Evolutionary conservation across 495 filamentous ascomycete species (phyloP).

Genomic region (Neurospora sp.): DNA sequence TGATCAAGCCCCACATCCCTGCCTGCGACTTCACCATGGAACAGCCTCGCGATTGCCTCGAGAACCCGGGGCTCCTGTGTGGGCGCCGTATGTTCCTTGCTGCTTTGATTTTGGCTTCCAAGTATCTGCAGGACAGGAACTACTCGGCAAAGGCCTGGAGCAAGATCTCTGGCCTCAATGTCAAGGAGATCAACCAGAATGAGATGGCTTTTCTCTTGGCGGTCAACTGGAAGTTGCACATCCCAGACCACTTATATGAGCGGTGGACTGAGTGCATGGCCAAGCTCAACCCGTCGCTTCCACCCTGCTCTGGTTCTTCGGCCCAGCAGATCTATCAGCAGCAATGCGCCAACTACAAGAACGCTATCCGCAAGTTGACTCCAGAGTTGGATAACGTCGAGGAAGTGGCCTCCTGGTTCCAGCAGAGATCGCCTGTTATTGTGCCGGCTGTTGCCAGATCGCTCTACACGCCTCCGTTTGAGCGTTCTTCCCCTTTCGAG

Average conservation of each 20-base stretch:
- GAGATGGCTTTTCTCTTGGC: slow-evolving; percentile 87
- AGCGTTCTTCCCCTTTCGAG: slow-evolving; percentile 17
- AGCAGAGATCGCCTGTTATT: slow-evolving; percentile 17
- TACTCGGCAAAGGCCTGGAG: slow-evolving; percentile 46
- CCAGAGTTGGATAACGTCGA: slow-evolving; percentile 63
- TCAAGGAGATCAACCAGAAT: slow-evolving; percentile 88
- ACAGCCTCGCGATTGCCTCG: slow-evolving; percentile 63
- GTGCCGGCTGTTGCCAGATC: slow-evolving; percentile 18
- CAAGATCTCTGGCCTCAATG: slow-evolving; percentile 16
- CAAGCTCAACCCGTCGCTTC: slow-evolving; percentile 64
- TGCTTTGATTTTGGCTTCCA: slow-evolving; percentile 84
- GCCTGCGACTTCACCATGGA: slow-evolving; percentile 74
- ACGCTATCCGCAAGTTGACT: slow-evolving; percentile 65
- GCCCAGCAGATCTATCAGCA: slow-evolving; percentile 29
- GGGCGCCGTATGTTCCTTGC: slow-evolving; percentile 96
- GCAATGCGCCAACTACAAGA: slow-evolving; percentile 56
- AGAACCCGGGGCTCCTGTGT: slow-evolving; percentile 79
- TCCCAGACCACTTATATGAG: slow-evolving; percentile 77
- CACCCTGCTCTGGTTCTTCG: slow-evolving; percentile 45
- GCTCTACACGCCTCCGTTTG: slow-evolving; percentile 21
- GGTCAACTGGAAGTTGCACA: slow-evolving; percentile 90
- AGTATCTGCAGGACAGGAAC: slow-evolving; percentile 96
- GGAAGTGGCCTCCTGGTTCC: slow-evolving; percentile 26
- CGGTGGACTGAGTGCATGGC: slow-evolving; percentile 88
- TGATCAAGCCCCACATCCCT: slow-evolving; percentile 87